Conservation (phyloP, 306 rosid genomes). For the Crotalaria pallida region DNA sequence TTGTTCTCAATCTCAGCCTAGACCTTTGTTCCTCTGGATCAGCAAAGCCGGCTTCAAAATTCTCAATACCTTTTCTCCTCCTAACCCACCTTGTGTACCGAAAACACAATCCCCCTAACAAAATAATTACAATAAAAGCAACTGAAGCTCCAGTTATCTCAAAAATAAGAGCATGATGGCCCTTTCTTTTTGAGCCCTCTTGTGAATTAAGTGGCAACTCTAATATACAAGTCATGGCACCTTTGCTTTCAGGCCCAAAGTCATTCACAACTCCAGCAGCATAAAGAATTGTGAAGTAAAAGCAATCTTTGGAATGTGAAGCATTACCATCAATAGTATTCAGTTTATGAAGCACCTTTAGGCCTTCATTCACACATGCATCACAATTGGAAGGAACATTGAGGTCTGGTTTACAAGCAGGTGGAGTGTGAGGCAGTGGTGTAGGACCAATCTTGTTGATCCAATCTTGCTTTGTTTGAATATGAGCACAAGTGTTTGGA, state of each 20-base stretch:
- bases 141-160: constrained; percentile 53
- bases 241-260: constrained; percentile 58
- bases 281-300: constrained; percentile 51
- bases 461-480: constrained; percentile 56
- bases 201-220: constrained; percentile 26
- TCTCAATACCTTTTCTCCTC: constrained; percentile 14
- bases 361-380: constrained; percentile 44
- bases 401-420: constrained; percentile 58
- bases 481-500: constrained; percentile 46
- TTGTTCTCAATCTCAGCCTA: constrained; percentile 55
- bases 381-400: constrained; percentile 37
- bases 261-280: constrained; percentile 76
- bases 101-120: constrained; percentile 55
- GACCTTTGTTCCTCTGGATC: constrained; percentile 46
- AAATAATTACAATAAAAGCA: constrained; percentile 36
- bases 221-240: constrained; percentile 48
- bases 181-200: constrained; percentile 20
- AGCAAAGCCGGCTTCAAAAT: constrained; percentile 25
- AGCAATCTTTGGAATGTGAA: constrained; percentile 61
- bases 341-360: constrained; percentile 28
- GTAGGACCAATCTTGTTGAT: constrained; percentile 36
- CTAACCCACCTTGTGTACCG: constrained; percentile 43
- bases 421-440: constrained; percentile 33
- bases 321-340: constrained; percentile 48
- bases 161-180: constrained; percentile 40